phyloP scores from a whole-genome alignment of 1,284 basidiomycete genomes.

The Marasmius fiardii region DNA sequence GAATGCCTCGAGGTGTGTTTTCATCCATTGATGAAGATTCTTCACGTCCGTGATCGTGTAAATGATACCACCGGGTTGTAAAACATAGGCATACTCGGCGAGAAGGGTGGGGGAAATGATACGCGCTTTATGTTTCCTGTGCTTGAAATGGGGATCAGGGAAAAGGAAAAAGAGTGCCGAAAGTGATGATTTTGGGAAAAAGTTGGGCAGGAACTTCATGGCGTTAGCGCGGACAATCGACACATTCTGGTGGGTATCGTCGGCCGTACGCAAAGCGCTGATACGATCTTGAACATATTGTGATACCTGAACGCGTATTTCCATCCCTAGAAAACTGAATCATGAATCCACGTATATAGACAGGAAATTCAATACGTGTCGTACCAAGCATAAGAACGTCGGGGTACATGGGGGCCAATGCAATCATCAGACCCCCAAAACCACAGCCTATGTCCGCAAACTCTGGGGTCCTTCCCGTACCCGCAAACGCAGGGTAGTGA shows the following conservation, averaged over 20 bases:
- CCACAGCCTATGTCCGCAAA: constrained; percentile 98
- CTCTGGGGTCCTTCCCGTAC: constrained; percentile 69
- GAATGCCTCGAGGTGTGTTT: constrained; percentile 78
- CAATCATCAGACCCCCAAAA: constrained; percentile 92
- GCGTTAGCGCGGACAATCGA: constrained; percentile 95
- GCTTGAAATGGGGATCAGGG: constrained; percentile 99
- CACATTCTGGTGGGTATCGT: constrained; percentile 66
- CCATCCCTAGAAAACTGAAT: constrained; percentile 67
- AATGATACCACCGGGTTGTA: constrained; percentile 88
- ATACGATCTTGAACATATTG: constrained; percentile 97
- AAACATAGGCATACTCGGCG: constrained; percentile 92
- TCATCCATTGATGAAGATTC: constrained; percentile 97
- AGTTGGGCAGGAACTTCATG: constrained; percentile 99
- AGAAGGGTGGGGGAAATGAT: constrained; percentile 95
- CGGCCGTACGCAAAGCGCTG: constrained; percentile 67
- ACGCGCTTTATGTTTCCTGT: constrained; percentile 96
- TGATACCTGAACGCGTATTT: constrained; percentile 95
- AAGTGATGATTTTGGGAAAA: constrained; percentile 88
- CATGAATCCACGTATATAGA: no score
- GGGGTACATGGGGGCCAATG: constrained; percentile 89
- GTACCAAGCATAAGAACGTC: constrained; percentile 92
- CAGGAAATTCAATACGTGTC: constrained; percentile 24
- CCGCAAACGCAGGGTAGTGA: constrained; percentile 79
- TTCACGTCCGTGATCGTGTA: constrained; percentile 98
- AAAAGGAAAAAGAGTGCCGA: constrained; percentile 97